phyloP scores from a whole-genome alignment of 192 early-diverging fungal genomes.

The Geranomyces variabilis region DNA sequence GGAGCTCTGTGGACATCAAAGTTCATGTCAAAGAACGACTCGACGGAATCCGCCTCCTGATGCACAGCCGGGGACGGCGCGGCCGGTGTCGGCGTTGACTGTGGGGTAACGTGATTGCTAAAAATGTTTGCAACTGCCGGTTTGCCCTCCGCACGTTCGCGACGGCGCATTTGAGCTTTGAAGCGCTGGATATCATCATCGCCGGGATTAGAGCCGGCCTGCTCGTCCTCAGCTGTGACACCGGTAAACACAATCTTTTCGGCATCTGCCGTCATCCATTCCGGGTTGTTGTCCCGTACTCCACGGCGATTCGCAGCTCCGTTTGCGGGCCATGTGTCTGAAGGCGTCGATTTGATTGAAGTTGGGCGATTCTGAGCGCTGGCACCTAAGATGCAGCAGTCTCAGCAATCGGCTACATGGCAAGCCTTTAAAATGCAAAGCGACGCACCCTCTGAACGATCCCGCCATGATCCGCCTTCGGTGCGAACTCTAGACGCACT shows the following conservation, averaged over 20 bases:
- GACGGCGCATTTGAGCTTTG: constrained; percentile 36
- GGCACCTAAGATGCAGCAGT: neutral
- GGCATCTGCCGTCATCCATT: constrained; percentile 35
- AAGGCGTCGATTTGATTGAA: neutral
- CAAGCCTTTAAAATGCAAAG: too few relatives aligned
- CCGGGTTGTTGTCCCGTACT: constrained; percentile 26
- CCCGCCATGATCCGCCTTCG: constrained; percentile 29
- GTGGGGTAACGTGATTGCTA: neutral
- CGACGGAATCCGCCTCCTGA: constrained; percentile 10
- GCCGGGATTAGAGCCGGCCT: neutral
- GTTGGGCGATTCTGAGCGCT: neutral
- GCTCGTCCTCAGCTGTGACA: neutral
- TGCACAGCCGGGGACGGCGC: neutral
- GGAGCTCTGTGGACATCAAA: constrained; percentile 22
- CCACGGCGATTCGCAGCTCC: neutral
- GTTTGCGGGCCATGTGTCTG: neutral
- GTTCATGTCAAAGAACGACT: constrained; percentile 34
- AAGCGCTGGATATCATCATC: constrained; percentile 40
- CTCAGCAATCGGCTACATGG: too few relatives aligned
- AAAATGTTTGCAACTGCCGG: neutral
- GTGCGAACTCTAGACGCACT: neutral
- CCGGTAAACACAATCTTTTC: constrained; percentile 8
- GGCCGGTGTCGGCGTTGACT: neutral
- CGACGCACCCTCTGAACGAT: constrained; percentile 16
- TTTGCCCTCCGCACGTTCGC: constrained; percentile 3